phyloP scores from a whole-genome alignment of 257 asterid species.

The Fraxinus pennsylvanica region DNA sequence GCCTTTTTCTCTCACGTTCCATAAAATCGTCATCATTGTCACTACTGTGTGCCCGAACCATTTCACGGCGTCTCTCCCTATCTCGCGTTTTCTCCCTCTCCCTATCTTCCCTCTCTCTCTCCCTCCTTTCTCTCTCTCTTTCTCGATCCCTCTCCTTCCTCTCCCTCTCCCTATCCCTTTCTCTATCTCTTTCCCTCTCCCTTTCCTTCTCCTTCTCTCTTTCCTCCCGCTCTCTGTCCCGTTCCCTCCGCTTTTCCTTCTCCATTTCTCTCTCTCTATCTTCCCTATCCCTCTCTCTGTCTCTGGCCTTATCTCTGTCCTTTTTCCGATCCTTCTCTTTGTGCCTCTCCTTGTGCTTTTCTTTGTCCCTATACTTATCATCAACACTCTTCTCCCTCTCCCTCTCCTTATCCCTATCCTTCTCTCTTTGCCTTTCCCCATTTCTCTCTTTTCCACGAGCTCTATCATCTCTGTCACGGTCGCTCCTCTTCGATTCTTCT shows the following conservation, averaged over 20 bases:
- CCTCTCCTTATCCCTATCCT: conserved; percentile 29
- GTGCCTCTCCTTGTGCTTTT: conserved; percentile 52
- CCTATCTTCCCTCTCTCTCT: conserved; percentile 33
- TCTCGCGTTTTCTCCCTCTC: conserved; percentile 44
- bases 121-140: conserved; percentile 31
- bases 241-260: conserved; percentile 1
- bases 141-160: conserved; percentile 23
- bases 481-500: conserved; percentile 35
- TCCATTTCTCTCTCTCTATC: conserved; percentile 33
- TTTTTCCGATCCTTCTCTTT: conserved; percentile 47
- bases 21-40: conserved; percentile 52
- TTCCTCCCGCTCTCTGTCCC: neutral
- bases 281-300: conserved; percentile 34
- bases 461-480: conserved; percentile 40
- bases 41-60: conserved; percentile 46
- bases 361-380: conserved; percentile 41
- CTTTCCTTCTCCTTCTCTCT: neutral
- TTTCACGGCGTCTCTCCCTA: conserved; percentile 50
- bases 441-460: conserved; percentile 42
- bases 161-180: conserved; percentile 21
- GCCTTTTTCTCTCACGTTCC: conserved; percentile 66
- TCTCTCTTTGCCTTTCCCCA: conserved; percentile 41
- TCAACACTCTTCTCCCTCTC: conserved; percentile 47
- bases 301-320: conserved; percentile 31
- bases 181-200: conserved; percentile 31